These are phyloP conservation scores for Grigorovia yakushimaensis DNA, from an alignment of 805 yeast species.

Conservation along the genomic window DNA sequence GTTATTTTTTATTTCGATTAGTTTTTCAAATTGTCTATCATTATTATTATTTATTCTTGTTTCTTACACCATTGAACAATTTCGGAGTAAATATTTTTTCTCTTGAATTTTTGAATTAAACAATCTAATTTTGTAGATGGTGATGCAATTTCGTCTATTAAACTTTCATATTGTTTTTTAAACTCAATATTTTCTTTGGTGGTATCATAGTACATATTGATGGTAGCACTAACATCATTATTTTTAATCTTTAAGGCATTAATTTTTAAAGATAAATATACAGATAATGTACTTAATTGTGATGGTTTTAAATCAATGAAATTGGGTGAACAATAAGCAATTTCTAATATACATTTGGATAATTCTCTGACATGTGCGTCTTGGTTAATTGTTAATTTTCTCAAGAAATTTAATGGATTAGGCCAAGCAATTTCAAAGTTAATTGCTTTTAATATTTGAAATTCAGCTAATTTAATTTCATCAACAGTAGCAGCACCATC, in stretches of 20 bases:
- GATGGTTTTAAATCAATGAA: constrained; percentile 70
- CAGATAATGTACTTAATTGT: constrained; percentile 71
- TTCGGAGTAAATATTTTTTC: constrained; percentile 12
- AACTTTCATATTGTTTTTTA: constrained; percentile 11
- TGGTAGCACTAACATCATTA: constrained; percentile 16
- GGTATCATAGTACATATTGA: constrained; percentile 16
- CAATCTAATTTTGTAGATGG: constrained; percentile 26
- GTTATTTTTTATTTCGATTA: background rate
- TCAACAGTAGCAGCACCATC: constrained; percentile 80
- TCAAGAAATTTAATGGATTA: constrained; percentile 79
- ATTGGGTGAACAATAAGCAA: constrained; percentile 63
- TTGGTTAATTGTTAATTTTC: constrained; percentile 82
- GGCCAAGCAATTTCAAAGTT: constrained; percentile 74
- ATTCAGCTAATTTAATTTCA: constrained; percentile 76
- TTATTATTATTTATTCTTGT: background rate
- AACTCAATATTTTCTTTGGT: constrained; percentile 13
- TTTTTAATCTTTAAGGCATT: constrained; percentile 13
- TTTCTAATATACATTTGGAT: constrained; percentile 74
- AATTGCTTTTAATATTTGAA: constrained; percentile 59
- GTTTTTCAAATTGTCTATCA: background rate
- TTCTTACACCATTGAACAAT: constrained; percentile 14
- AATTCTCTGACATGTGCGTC: constrained; percentile 73
- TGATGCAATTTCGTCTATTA: constrained; percentile 23
- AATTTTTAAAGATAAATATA: constrained; percentile 68
- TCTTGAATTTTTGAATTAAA: constrained; percentile 16